Base-by-base conservation (phyloP, 768 basidiomycete species). In the Kwoniella bestiolae region DNA sequence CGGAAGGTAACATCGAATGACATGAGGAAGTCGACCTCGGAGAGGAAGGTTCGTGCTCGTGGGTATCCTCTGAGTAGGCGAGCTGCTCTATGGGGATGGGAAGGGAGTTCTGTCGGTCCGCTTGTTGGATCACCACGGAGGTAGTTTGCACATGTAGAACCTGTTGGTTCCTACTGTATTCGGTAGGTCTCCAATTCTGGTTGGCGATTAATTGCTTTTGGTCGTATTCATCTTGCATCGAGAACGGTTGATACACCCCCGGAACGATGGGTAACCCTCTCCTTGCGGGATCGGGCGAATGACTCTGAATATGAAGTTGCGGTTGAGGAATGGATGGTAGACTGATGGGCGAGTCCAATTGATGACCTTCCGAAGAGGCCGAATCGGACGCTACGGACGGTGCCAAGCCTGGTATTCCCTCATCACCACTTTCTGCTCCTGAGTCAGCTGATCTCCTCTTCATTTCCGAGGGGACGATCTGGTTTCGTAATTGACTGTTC, bases 1-100 rank as follows among this genome's bases (percentile, higher is more conserved):
- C 77, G 1, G 69, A 70, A 21, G 78, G 74, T 11, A 77, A 67
- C 7, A 80, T 68, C 25, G 74, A 71, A 32, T 68, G 63, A 47
- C 47, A 58, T 16, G 56, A 57, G 21, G 58, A 60, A 25, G 59
- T 52, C 14, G 66, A 56, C n/a, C 59, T 56, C n/a, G 66, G 59
- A 21, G 51, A 44, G 14, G 49, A 52, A 1, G 35, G 60, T 29
- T 18, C 23, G 5, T 57, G 31, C n/a, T 44, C 26, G 31, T 56
- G n/a, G n/a, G n/a, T 29, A 21, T 57, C n/a, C 3, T 26, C 38
- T 2, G 41, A 58, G 18, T 25, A n/a, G 16, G 59, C 47, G 16
- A 44, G 26, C 9, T 62, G 55, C 12, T 62, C 56, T 21, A 56
- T 56, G 4, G 49, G 45, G 26, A 69, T 44, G 9, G 46, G 59